phyloP scores from a whole-genome alignment of 179 eudicot genomes.

The Silene vulgaris region DNA sequence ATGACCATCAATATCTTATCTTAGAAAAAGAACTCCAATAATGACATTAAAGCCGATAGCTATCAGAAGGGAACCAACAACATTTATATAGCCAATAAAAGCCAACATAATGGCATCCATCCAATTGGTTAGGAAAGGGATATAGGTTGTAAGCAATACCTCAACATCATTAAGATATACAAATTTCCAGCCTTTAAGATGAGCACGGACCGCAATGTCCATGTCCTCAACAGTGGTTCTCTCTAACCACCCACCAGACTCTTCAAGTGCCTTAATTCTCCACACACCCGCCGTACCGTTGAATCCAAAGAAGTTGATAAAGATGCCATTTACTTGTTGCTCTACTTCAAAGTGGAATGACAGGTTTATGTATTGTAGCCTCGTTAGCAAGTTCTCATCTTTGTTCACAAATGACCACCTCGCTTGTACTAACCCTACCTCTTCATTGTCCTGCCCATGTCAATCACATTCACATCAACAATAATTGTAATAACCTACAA shows the following conservation, averaged over 20 bases:
- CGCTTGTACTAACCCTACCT: constrained; percentile 50
- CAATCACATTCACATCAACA: constrained; percentile 11
- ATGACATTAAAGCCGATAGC: not conserved
- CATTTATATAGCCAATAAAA: constrained; percentile 12
- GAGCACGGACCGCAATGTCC: constrained; percentile 85
- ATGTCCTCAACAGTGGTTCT: constrained; percentile 97
- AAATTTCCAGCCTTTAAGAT: constrained; percentile 52
- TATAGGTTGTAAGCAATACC: constrained; percentile 26
- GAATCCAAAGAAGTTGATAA: constrained; percentile 88
- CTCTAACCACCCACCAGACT: constrained; percentile 94
- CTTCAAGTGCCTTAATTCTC: constrained; percentile 94
- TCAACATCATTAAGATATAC: constrained; percentile 50
- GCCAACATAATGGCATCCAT: constrained; percentile 18
- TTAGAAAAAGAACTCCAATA: constrained; percentile 6
- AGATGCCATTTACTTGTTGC: constrained; percentile 95
- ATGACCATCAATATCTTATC: constrained; percentile 18
- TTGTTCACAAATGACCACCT: constrained; percentile 95
- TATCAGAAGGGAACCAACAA: not conserved
- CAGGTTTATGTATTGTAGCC: constrained; percentile 80
- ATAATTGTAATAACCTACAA: not conserved
- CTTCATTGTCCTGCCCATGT: constrained; percentile 38
- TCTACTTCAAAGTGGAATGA: constrained; percentile 96
- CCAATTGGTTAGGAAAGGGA: constrained; percentile 22
- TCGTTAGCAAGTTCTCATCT: constrained; percentile 80
- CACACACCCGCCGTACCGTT: constrained; percentile 99